Evolutionary conservation across 148 eudicot species (phyloP).

Genomic region (Rhododendron ovatum): DNA sequence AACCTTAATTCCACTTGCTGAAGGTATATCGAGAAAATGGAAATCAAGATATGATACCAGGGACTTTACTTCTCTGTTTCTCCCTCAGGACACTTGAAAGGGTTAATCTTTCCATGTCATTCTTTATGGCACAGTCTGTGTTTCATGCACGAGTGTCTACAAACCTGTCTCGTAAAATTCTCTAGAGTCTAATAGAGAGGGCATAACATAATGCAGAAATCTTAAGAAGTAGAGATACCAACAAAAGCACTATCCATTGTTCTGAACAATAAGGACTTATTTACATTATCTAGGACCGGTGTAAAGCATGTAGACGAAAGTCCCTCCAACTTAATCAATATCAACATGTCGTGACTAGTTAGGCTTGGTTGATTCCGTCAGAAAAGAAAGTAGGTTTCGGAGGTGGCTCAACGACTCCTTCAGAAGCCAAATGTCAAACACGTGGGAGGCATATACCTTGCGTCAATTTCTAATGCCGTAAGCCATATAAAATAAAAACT

Average conservation of each 20-base stretch:
- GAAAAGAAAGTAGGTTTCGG: no score
- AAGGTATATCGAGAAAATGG: neutral
- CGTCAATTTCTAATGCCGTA: no score
- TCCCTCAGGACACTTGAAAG: neutral
- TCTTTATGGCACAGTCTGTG: neutral
- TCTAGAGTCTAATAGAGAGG: neutral
- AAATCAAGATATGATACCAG: neutral
- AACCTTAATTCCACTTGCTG: no score
- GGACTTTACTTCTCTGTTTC: neutral
- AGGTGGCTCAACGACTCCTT: no score
- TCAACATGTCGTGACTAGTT: no score
- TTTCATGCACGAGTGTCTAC: neutral
- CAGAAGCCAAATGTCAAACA: conserved; percentile 16
- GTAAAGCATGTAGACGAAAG: conserved; percentile 97
- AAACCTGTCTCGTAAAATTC: neutral
- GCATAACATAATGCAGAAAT: neutral
- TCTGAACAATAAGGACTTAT: conserved; percentile 26
- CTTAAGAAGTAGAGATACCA: neutral
- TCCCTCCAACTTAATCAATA: no score
- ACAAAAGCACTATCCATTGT: conserved; percentile 5
- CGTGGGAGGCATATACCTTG: neutral
- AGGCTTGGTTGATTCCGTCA: no score
- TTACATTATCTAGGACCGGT: conserved; percentile 77
- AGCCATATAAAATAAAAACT: no score
- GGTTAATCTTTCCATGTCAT: neutral